phyloP scores from a whole-genome alignment of 208 protist species.

The Crithidia fasciculata region DNA sequence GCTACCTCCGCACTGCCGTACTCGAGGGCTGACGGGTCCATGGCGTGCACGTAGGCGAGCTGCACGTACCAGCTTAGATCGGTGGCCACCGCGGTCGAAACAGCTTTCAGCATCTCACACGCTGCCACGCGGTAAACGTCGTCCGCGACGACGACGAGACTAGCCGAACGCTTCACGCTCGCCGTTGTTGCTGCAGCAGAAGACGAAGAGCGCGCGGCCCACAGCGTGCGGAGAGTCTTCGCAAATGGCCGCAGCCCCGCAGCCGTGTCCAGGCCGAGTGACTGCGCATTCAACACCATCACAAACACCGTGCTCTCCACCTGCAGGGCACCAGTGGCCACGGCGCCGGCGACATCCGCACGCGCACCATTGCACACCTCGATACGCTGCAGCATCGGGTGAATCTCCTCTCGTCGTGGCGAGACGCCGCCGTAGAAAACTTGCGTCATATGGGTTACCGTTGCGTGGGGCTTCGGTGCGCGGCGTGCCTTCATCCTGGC shows the following conservation, averaged over 20 bases:
- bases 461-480: background rate
- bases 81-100: slow-evolving; percentile 13
- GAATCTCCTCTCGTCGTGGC: slow-evolving; percentile 26
- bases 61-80: slow-evolving; percentile 28
- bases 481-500: slow-evolving; percentile 9
- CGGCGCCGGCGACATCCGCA: background rate
- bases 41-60: slow-evolving; percentile 35
- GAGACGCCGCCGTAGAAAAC: slow-evolving; percentile 36
- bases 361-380: slow-evolving; percentile 2
- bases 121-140: slow-evolving; percentile 22
- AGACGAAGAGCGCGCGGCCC: background rate
- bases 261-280: slow-evolving; percentile 10
- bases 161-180: background rate
- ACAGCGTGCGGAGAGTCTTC: slow-evolving; percentile 14
- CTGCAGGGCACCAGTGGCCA: slow-evolving; percentile 1
- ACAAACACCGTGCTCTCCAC: slow-evolving; percentile 22
- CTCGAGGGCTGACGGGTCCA: slow-evolving; percentile 63
- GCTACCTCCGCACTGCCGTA: slow-evolving; percentile 39
- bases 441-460: slow-evolving; percentile 32
- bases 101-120: slow-evolving; percentile 11
- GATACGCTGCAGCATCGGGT: slow-evolving; percentile 28
- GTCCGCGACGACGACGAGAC: slow-evolving; percentile 27
- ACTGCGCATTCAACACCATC: slow-evolving; percentile 31
- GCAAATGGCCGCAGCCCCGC: slow-evolving; percentile 17
- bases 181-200: background rate